Conservation (phyloP, 768 basidiomycete genomes). For the Phylloporus arenicola region DNA sequence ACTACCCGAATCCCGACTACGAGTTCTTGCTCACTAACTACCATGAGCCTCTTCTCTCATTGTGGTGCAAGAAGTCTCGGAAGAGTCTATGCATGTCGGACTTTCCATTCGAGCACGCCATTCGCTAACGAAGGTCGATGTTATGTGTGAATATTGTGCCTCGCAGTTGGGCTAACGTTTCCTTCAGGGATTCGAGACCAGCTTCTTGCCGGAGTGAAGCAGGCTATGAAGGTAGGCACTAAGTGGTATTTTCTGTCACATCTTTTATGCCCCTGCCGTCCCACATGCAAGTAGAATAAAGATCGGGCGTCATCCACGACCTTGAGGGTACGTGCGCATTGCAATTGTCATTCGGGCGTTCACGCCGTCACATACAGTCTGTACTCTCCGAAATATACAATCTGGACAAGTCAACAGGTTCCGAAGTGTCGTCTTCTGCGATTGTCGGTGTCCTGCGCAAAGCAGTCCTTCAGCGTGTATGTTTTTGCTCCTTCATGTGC, state of each 20-base stretch:
- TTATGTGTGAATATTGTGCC: not conserved
- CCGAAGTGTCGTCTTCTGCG: constrained; percentile 41
- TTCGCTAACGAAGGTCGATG: constrained; percentile 20
- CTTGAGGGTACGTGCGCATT: constrained; percentile 55
- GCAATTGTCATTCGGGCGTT: constrained; percentile 1
- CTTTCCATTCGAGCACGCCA: constrained; percentile 12
- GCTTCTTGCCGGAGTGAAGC: constrained; percentile 51
- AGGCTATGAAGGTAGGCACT: constrained; percentile 61
- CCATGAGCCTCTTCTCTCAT: constrained; percentile 14
- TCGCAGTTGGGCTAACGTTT: not conserved
- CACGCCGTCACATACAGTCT: constrained; percentile 37
- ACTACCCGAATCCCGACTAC: not conserved
- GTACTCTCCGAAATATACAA: constrained; percentile 65
- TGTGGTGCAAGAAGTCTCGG: constrained; percentile 9
- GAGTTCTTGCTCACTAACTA: not conserved
- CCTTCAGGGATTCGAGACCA: constrained; percentile 47
- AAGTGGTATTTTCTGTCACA: not conserved
- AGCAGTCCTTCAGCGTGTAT: constrained; percentile 53
- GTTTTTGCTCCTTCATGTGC: constrained; percentile 21
- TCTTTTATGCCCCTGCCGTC: not conserved
- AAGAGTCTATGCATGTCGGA: not conserved
- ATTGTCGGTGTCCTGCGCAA: constrained; percentile 54
- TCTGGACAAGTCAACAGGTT: constrained; percentile 51
- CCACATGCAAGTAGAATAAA: constrained; percentile 40
- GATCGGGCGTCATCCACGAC: constrained; percentile 53